Percentiles rank a stretch among this genome's conserved stretches.
Conservation (phyloP, 352 stramenopile genomes). For the Phytophthora hibernalis region DNA sequence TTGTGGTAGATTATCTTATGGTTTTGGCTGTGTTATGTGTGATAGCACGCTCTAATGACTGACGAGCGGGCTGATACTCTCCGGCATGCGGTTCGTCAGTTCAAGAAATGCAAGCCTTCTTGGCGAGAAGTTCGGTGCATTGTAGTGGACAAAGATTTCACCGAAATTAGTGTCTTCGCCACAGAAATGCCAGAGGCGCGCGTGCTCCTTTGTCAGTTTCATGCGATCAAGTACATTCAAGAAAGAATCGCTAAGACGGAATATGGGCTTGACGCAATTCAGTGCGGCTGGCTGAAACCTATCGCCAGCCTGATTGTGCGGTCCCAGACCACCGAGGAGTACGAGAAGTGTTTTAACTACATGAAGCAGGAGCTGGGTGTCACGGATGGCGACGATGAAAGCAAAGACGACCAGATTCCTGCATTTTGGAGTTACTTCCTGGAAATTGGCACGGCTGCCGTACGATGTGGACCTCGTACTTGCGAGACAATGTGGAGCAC, state of each 20-base stretch:
- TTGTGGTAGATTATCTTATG: background rate
- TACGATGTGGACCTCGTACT: no score
- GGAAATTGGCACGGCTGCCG: no score
- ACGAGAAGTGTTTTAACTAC: background rate
- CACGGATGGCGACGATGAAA: no score
- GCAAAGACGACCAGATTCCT: no score
- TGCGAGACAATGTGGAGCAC: no score
- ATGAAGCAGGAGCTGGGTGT: background rate
- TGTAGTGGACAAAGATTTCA: slow-evolving; percentile 33
- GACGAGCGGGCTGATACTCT: slow-evolving; percentile 6
- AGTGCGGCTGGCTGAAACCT: background rate
- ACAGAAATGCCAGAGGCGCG: slow-evolving; percentile 1
- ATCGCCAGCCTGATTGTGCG: background rate
- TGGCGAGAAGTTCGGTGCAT: slow-evolving; percentile 14
- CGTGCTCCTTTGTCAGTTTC: slow-evolving; percentile 29
- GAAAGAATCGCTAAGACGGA: background rate
- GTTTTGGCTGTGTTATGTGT: no score
- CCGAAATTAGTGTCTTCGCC: background rate
- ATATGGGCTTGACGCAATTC: background rate
- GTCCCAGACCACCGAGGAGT: background rate
- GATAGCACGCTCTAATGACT: slow-evolving; percentile 5
- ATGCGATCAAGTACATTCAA: slow-evolving; percentile 21
- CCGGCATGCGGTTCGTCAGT: background rate
- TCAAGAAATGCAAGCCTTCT: slow-evolving; percentile 15
- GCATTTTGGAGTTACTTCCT: no score